phyloP scores from a whole-genome alignment of 345 rosid genomes.

The Luvunga scandens region DNA sequence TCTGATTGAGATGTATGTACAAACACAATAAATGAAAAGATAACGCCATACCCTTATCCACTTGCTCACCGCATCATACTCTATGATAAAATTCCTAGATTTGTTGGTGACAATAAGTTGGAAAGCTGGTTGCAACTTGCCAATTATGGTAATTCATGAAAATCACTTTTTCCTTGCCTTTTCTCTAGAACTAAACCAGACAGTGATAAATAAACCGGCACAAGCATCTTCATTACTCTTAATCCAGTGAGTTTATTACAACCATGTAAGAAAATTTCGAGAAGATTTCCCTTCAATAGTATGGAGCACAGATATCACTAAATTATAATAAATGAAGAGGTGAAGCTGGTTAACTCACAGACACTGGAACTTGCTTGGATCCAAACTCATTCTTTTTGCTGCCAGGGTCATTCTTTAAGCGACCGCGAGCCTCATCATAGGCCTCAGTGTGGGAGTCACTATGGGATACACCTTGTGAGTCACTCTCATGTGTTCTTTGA shows the following conservation, averaged over 20 bases:
- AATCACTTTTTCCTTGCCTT: neutral
- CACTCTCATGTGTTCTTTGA: conserved; percentile 27
- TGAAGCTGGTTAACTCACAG: conserved; percentile 32
- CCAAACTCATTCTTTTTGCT: conserved; percentile 12
- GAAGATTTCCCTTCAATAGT: neutral
- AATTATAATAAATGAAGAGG: neutral
- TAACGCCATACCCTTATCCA: neutral
- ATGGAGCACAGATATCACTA: neutral
- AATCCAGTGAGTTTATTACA: neutral
- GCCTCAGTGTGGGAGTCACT: conserved; percentile 1
- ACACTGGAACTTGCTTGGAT: conserved; percentile 34
- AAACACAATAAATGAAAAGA: neutral
- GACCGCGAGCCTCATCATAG: neutral
- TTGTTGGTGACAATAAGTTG: neutral
- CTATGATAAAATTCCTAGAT: neutral
- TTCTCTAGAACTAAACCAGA: neutral
- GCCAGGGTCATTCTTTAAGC: conserved; percentile 15
- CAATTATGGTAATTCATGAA: neutral
- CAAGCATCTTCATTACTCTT: neutral
- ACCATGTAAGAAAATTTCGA: neutral
- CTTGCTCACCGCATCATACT: neutral
- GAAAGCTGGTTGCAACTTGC: neutral
- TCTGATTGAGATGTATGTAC: neutral
- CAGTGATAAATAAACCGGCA: neutral
- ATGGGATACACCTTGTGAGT: conserved; percentile 16